Base-by-base conservation (phyloP, 768 basidiomycete species). In the Hericium alpestre region DNA sequence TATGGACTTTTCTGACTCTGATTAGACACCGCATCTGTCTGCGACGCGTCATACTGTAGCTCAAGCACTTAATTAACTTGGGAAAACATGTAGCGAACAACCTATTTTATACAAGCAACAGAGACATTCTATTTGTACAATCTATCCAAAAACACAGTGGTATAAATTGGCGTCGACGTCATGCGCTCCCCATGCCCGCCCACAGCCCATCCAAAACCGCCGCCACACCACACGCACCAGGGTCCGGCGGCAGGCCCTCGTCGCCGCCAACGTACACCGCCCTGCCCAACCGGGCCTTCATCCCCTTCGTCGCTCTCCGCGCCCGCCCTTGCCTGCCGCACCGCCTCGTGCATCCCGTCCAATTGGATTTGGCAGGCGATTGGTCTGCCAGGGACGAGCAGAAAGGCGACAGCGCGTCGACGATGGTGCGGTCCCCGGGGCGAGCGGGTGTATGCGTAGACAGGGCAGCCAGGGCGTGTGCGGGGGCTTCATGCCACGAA, bases 191-290 rank as follows among this genome's bases (percentile, higher is more conserved):
- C 52, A 53, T 53, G 7, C 52, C 52, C 27, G n/a, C 23, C 37
- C 20, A 53, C 38, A 78, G 69, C 1, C 77, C 77, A 48, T 76
- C 67, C 40, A 76, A 56, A 50, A 78, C 61, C 32, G 70, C 69
- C 16, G 68, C 67, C 27, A 83, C 70, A 38, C 79, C 80, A 75
- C 77, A 79, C 6, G 80, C 80, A 22, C 80, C 80, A 20, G 81
- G 81, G 66, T 82, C 81, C 10, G 80, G 74, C 6, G 71, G 52
- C 60, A 63, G 55, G 63, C 53, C 16, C 5, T 53, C 49, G 9
- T 68, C 69, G 55, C 67, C 64, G 25, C 66, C 69, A 32, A 79
- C 73, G 70, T 83, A 82, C 5, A 73, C 74, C 3, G 79, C 80
- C 48, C 80, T 62, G 79, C 81, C 1, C 8, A 81, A 68, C 56